Evolutionary conservation across 768 basidiomycete genomes (phyloP).

Genomic region (Hygrophorus pudorinus): DNA sequence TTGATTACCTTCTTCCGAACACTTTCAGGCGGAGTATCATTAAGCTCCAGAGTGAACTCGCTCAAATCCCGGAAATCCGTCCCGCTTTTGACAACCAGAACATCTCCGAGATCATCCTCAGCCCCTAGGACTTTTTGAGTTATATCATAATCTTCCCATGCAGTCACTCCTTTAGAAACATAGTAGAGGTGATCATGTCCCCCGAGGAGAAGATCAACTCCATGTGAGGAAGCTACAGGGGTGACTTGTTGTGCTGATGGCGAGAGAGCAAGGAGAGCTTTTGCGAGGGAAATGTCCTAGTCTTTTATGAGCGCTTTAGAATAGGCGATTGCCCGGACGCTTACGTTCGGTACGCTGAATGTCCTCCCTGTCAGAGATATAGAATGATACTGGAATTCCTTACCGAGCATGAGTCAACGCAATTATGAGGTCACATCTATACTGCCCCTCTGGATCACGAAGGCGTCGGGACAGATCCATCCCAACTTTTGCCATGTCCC

Average conservation of each 20-base stretch:
- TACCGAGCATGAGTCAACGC: conserved; percentile 80
- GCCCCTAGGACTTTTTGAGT: conserved; percentile 46
- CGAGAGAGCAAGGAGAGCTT: conserved; percentile 50
- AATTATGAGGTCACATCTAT: conserved; percentile 73
- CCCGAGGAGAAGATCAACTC: conserved; percentile 76
- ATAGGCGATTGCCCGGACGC: conserved; percentile 1
- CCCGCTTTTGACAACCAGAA: conserved; percentile 76
- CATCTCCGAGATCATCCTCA: conserved; percentile 61
- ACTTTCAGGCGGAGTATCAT: conserved; percentile 48
- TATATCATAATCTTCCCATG: conserved; percentile 60
- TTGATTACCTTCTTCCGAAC: conserved; percentile 57
- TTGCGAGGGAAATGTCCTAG: conserved; percentile 66
- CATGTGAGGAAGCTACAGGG: conserved; percentile 47
- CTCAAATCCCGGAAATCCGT: conserved; percentile 86
- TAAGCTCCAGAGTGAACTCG: conserved; percentile 57
- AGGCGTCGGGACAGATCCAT: conserved; percentile 63
- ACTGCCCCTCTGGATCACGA: conserved; percentile 57
- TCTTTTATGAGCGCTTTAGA: background rate
- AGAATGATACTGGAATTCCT: conserved; percentile 8
- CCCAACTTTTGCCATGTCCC: conserved; percentile 64
- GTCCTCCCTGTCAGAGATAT: conserved; percentile 1
- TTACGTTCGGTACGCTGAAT: conserved; percentile 39
- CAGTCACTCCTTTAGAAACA: conserved; percentile 50
- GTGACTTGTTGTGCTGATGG: conserved; percentile 36
- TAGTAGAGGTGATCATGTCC: conserved; percentile 88